A percentile compares a stretch with the other conserved stretches of the same genome.
Evolutionary conservation across 106 monocot species (phyloP).

Genomic region (Vanilla planifolia): DNA sequence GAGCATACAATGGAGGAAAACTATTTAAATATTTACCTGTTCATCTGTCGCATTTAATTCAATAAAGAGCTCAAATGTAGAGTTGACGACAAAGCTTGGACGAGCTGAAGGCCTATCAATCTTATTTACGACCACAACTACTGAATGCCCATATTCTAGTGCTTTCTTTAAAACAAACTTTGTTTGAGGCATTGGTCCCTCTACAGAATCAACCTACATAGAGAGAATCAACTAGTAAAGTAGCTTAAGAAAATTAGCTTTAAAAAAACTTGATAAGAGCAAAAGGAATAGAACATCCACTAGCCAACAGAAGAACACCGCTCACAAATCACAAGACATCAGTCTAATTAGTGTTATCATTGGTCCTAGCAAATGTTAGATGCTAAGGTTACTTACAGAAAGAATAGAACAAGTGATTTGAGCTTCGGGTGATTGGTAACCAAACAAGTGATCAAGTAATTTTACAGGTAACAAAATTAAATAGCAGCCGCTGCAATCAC

Average conservation of each 20-base stretch:
- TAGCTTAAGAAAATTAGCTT: neutral
- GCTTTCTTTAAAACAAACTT: constrained; percentile 99
- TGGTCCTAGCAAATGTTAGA: neutral
- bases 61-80: constrained; percentile 99
- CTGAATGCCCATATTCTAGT: constrained; percentile 96
- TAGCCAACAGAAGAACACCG: neutral
- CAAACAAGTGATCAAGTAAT: neutral
- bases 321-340: neutral
- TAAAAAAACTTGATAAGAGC: too few relatives aligned
- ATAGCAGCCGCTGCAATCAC: neutral
- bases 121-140: constrained; percentile 98
- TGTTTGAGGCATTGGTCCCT: constrained; percentile 99
- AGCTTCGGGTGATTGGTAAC: neutral
- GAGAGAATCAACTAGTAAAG: constrained; percentile 3
- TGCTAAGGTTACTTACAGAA: neutral
- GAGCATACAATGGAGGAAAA: neutral
- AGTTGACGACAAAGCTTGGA: constrained; percentile 92
- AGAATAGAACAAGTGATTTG: neutral
- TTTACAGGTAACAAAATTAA: neutral
- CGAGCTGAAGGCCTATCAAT: constrained; percentile 94
- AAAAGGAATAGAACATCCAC: too few relatives aligned
- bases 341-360: neutral
- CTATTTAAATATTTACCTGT: constrained; percentile 46
- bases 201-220: constrained; percentile 91
- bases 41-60: constrained; percentile 99